Evolutionary conservation across 495 filamentous ascomycete species (phyloP).

Genomic region (Xylaria intraflava): DNA sequence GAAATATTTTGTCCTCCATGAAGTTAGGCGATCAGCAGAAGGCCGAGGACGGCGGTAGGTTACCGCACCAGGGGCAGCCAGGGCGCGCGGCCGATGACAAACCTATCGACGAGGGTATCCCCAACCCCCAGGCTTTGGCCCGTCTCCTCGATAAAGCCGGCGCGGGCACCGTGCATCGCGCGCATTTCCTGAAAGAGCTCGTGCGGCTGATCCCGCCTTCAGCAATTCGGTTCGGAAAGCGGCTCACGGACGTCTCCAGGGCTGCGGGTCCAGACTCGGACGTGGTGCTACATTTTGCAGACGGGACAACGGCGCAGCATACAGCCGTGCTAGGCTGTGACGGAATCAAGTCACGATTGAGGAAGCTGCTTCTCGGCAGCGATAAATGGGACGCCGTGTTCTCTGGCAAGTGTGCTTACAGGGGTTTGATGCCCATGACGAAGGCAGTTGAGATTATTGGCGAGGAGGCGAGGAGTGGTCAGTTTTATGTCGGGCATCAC

Average conservation of each 20-base stretch:
- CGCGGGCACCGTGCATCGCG: conserved; percentile 45
- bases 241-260: conserved; percentile 21
- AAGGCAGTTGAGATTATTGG: conserved; percentile 46
- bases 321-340: conserved; percentile 55
- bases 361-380: conserved; percentile 39
- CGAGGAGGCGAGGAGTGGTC: conserved; percentile 50
- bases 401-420: conserved; percentile 47
- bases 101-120: conserved; percentile 20
- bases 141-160: no score
- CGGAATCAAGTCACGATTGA: conserved; percentile 49
- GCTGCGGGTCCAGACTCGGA: conserved; percentile 25
- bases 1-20: no score
- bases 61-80: conserved; percentile 13
- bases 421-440: conserved; percentile 49
- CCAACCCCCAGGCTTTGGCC: conserved; percentile 1
- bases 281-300: conserved; percentile 44
- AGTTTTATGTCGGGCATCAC: conserved; percentile 52
- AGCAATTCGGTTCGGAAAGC: conserved; percentile 42
- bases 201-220: conserved; percentile 47
- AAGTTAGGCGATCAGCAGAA: conserved; percentile 20
- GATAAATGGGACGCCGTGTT: conserved; percentile 38
- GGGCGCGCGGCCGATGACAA: conserved; percentile 20
- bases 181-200: conserved; percentile 55
- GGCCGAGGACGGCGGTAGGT: conserved; percentile 12
- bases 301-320: conserved; percentile 47